Evolutionary conservation across 2,329 filamentous ascomycete genomes (phyloP), one percentile per base, ranked within the genome.

Genomic region (Botrytis cinerea): DNA sequence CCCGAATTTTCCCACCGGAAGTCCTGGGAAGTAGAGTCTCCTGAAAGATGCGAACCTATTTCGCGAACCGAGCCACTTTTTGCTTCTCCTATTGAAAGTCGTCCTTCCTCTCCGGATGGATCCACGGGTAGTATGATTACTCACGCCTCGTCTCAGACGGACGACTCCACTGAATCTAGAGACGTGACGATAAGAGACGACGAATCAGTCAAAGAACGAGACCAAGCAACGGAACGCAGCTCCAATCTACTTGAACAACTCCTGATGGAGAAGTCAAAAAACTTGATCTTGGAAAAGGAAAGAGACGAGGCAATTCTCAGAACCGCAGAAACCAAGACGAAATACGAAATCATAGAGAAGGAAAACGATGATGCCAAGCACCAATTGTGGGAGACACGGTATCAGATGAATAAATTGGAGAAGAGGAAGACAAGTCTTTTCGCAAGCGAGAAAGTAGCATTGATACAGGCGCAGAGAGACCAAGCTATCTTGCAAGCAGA

Each of bases 181-280:
- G 14, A 28, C 14, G 2, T 8, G n/a, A 8, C 16, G 3, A 7
- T 16, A n/a, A 57, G 35, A 22, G 35, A 57, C 2, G 35, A 57
- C 2, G 48, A 68, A n/a, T n/a, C 9, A n/a, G 10, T 25, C 10
- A 68, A 45, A 63, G 61, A 63, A 18, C 18, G n/a, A 64, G 40
- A 64, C 40, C n/a, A 64, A 22, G 66, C 48, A 28, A 57, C 48
- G 14, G 35, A 40, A 43, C 48, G 66, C 4, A 32, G 32, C 40
- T 68, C 66, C 22, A 51, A 68, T 20, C 48, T 68, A 6, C 35
- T 51, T 2, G 66, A 68, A 28, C 48, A 68, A 68, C 66, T 68
- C 25, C 38, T 57, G 48, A 68, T 68, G 66, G 66, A 57, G 28
- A 57, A 22, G 20, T 35, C 35, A 14, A 68, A 48, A 57, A 68